Conservation (phyloP, 306 rosid genomes). For the Prunus salicina region DNA sequence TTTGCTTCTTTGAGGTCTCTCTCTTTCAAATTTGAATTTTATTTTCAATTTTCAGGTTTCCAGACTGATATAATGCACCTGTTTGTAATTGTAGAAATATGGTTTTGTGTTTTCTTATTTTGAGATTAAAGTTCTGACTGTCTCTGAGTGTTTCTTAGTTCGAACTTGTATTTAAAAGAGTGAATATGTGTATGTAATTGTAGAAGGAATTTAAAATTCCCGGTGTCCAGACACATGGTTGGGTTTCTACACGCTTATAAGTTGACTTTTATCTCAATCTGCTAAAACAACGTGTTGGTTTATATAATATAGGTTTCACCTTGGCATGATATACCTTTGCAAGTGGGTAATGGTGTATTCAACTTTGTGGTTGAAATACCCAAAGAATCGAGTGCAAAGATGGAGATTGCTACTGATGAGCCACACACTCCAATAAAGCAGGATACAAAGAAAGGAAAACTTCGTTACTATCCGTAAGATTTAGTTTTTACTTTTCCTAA, state of each 20-base stretch:
- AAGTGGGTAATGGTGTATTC: constrained; percentile 61
- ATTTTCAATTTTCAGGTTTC: not conserved
- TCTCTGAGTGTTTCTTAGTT: not conserved
- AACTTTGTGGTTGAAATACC: constrained; percentile 87
- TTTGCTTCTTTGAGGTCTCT: not conserved
- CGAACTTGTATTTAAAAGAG: not conserved
- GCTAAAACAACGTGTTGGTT: not conserved
- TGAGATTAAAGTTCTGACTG: not conserved
- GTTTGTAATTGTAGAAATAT: not conserved
- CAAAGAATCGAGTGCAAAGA: constrained; percentile 94
- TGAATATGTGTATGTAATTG: not conserved
- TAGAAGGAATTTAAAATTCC: not conserved
- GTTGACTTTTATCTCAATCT: not conserved
- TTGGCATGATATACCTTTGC: constrained; percentile 97
- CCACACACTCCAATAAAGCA: constrained; percentile 87
- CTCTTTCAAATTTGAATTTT: not conserved
- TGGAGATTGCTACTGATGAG: constrained; percentile 99
- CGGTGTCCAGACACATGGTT: not conserved
- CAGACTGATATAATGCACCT: not conserved
- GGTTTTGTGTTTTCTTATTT: not conserved
- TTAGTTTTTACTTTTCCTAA: constrained; percentile 6
- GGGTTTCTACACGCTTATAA: not conserved
- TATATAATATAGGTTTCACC: constrained; percentile 73
- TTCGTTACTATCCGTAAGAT: constrained; percentile 93
- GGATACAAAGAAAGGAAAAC: constrained; percentile 91